Percentiles rank a stretch among this genome's conserved stretches.
These are phyloP conservation scores for Pichia nakasei DNA, from an alignment of 805 yeast species.

Conservation along the genomic window DNA sequence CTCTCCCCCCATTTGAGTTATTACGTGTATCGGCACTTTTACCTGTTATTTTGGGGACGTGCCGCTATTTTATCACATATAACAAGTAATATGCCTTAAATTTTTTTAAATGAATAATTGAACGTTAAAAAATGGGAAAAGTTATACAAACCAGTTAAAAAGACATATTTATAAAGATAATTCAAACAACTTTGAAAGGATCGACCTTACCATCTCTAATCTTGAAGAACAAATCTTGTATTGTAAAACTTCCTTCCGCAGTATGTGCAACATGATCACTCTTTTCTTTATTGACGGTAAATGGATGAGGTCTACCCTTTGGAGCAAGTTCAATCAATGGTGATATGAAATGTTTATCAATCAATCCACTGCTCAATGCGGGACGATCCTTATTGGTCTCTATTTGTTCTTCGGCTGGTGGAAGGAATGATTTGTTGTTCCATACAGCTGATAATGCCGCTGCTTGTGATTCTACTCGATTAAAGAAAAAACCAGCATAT, in stretches of 20 bases:
- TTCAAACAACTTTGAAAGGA: background rate
- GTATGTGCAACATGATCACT: slow-evolving; percentile 11
- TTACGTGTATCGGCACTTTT: too few relatives aligned
- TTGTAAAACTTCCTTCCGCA: slow-evolving; percentile 5
- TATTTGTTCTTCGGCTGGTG: slow-evolving; percentile 32
- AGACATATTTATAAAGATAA: too few relatives aligned
- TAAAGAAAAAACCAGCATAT: slow-evolving; percentile 36
- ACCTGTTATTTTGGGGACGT: too few relatives aligned
- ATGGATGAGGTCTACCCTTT: slow-evolving; percentile 14
- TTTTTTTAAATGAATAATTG: too few relatives aligned
- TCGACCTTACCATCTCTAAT: slow-evolving; percentile 12
- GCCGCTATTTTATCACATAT: too few relatives aligned
- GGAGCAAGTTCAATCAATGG: slow-evolving; percentile 10
- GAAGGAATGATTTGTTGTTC: slow-evolving; percentile 34
- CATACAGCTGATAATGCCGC: slow-evolving; percentile 50
- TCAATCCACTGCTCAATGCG: background rate
- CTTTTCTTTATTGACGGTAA: slow-evolving; percentile 8
- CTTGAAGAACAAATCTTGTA: slow-evolving; percentile 9
- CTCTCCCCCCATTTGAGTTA: too few relatives aligned
- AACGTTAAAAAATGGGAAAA: too few relatives aligned
- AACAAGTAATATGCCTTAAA: too few relatives aligned
- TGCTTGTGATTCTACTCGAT: slow-evolving; percentile 40
- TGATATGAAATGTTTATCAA: slow-evolving; percentile 9
- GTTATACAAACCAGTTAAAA: too few relatives aligned
- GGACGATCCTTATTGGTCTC: slow-evolving; percentile 13